Percentiles rank a stretch among this genome's conserved stretches.
Evolutionary conservation across 345 rosid species (phyloP).

Genomic region (Ailanthus altissimus): DNA sequence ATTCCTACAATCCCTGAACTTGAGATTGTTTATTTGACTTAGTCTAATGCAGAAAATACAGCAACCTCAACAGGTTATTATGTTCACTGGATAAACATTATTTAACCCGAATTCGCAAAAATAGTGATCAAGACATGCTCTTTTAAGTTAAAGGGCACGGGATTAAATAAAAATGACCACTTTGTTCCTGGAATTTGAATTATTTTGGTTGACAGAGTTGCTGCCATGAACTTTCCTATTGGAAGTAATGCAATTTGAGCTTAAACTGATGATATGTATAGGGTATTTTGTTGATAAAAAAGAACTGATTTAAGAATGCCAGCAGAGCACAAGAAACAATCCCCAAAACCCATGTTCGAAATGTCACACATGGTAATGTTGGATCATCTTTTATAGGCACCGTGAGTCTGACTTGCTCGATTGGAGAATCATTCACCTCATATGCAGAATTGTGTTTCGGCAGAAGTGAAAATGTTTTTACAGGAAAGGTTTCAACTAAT

Average conservation of each 20-base stretch:
- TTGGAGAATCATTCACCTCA: conserved; percentile 8
- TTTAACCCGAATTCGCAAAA: conserved; percentile 50
- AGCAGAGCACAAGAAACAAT: not conserved
- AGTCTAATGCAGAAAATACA: no score
- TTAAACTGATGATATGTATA: conserved; percentile 4
- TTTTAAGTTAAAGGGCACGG: conserved; percentile 61
- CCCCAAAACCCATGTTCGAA: conserved; percentile 23
- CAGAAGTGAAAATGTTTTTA: not conserved
- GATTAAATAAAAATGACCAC: conserved; percentile 49
- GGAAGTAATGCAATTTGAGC: conserved; percentile 16
- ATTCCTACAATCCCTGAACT: no score
- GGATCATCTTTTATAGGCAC: conserved; percentile 16
- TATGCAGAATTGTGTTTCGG: not conserved
- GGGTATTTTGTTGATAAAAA: conserved; percentile 5
- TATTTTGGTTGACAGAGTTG: conserved; percentile 31
- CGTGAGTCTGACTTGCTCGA: conserved; percentile 16
- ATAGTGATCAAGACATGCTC: conserved; percentile 62
- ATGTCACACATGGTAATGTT: not conserved
- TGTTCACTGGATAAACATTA: conserved; percentile 38
- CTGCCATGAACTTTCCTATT: conserved; percentile 37
- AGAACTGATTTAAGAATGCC: conserved; percentile 17
- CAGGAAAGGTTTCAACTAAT: not conserved
- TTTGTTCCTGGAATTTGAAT: conserved; percentile 38
- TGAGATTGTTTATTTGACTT: no score
- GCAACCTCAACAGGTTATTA: conserved; percentile 7